Evolutionary conservation across 306 rosid genomes (phyloP).

Genomic region (peach (Prunus persica)): DNA sequence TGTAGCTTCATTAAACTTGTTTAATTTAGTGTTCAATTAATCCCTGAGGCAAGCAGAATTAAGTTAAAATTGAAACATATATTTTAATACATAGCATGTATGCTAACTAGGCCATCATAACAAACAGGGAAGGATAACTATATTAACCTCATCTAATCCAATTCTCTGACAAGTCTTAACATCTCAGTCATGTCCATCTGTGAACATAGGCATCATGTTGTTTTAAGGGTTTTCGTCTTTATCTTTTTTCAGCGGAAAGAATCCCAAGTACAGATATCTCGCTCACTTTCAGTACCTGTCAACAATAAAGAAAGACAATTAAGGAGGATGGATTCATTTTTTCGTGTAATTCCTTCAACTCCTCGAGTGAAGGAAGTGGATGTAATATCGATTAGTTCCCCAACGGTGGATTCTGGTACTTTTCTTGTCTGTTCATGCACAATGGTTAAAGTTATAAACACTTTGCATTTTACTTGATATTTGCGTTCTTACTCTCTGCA

Average conservation of each 20-base stretch:
- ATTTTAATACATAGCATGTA: not conserved
- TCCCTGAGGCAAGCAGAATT: not conserved
- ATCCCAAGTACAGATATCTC: conserved; percentile 58
- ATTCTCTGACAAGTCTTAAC: conserved; percentile 8
- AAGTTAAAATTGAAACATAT: not conserved
- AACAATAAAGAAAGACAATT: conserved; percentile 45
- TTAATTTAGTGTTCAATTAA: not conserved
- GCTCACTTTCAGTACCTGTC: conserved; percentile 81
- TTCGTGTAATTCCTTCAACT: conserved; percentile 84
- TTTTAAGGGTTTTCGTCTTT: conserved; percentile 13
- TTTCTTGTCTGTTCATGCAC: not conserved
- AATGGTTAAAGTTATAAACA: not conserved
- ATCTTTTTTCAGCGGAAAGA: conserved; percentile 53
- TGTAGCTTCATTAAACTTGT: conserved; percentile 16
- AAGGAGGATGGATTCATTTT: conserved; percentile 70
- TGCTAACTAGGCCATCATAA: conserved; percentile 7
- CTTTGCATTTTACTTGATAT: conserved; percentile 5
- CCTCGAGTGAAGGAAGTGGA: conserved; percentile 60
- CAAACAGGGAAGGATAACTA: not conserved
- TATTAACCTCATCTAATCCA: not conserved
- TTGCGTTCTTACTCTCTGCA: not conserved
- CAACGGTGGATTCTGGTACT: conserved; percentile 59
- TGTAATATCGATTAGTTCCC: conserved; percentile 34
- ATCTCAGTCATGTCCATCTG: not conserved
- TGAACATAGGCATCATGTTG: not conserved